phyloP scores from a whole-genome alignment of 140 eudicot genomes.

The Stevia rebaudiana region DNA sequence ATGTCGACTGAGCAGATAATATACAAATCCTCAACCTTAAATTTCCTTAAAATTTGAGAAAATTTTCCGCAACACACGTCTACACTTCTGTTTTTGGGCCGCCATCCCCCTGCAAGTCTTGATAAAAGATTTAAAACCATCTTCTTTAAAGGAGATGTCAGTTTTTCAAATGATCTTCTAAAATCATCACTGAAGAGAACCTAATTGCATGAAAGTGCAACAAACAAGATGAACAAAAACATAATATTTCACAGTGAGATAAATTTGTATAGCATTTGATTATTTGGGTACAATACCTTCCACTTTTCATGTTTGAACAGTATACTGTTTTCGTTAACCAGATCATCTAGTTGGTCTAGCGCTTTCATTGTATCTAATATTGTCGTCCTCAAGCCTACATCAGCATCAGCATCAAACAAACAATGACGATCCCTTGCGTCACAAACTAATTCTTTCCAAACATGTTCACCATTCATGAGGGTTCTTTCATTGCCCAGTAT shows the following conservation, averaged over 20 bases:
- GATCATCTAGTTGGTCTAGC: slow-evolving; percentile 65
- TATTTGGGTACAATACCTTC: slow-evolving; percentile 44
- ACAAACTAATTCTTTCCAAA: slow-evolving; percentile 44
- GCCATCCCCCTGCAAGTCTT: slow-evolving; percentile 73
- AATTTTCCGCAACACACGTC: slow-evolving; percentile 48
- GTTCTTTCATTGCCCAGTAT: slow-evolving; percentile 66
- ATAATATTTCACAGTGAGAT: background rate
- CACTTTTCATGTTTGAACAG: slow-evolving; percentile 57
- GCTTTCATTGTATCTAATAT: slow-evolving; percentile 50
- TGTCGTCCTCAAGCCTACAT: slow-evolving; percentile 35
- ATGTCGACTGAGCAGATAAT: slow-evolving; percentile 58
- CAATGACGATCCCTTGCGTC: slow-evolving; percentile 59
- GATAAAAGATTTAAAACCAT: slow-evolving; percentile 40
- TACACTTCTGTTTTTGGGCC: slow-evolving; percentile 50
- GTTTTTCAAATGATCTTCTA: slow-evolving; percentile 47
- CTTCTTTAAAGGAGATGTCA: slow-evolving; percentile 35
- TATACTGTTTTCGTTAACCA: slow-evolving; percentile 50
- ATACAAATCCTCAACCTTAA: slow-evolving; percentile 54
- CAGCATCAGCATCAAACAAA: slow-evolving; percentile 60
- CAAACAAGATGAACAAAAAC: background rate
- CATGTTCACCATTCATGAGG: slow-evolving; percentile 31
- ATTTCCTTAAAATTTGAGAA: slow-evolving; percentile 43
- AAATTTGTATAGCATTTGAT: background rate
- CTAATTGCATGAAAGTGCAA: slow-evolving; percentile 22
- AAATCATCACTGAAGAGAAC: slow-evolving; percentile 68